Conservation (phyloP, 345 rosid species). For the Geranium rotundifolium region DNA sequence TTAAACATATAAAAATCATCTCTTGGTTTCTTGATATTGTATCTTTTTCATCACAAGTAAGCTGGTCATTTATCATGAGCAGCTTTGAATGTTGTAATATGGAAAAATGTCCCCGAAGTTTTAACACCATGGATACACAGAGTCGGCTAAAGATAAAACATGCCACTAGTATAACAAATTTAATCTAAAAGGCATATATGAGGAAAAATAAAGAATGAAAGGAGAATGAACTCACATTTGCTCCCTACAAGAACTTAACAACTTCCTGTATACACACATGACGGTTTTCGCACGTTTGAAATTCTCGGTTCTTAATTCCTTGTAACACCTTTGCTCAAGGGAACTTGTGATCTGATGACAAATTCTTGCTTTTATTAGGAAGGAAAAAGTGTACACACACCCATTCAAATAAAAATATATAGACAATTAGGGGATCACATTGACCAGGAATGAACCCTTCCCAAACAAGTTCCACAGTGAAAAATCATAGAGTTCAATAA, state of each 20-base stretch:
- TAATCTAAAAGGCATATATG: background rate
- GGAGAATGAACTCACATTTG: conserved; percentile 64
- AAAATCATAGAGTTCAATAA: background rate
- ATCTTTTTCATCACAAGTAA: background rate
- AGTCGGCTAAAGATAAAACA: background rate
- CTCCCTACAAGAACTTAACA: conserved; percentile 76
- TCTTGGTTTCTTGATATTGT: background rate
- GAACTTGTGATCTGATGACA: conserved; percentile 58
- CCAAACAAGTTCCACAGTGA: background rate
- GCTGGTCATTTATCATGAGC: background rate
- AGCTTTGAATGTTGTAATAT: background rate
- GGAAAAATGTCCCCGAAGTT: background rate
- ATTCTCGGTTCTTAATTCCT: conserved; percentile 87
- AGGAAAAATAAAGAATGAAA: background rate
- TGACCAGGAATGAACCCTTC: background rate
- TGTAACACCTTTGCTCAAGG: conserved; percentile 97
- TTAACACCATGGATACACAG: background rate
- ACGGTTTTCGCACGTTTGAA: conserved; percentile 65
- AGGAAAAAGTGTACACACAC: conserved; percentile 1
- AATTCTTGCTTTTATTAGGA: conserved; percentile 12
- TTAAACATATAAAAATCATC: too few relatives aligned
- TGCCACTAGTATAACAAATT: background rate
- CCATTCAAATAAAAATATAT: too few relatives aligned
- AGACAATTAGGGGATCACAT: background rate
- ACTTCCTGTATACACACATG: conserved; percentile 77